phyloP scores from a whole-genome alignment of 352 stramenopile species.

The Phytophthora melonis region DNA sequence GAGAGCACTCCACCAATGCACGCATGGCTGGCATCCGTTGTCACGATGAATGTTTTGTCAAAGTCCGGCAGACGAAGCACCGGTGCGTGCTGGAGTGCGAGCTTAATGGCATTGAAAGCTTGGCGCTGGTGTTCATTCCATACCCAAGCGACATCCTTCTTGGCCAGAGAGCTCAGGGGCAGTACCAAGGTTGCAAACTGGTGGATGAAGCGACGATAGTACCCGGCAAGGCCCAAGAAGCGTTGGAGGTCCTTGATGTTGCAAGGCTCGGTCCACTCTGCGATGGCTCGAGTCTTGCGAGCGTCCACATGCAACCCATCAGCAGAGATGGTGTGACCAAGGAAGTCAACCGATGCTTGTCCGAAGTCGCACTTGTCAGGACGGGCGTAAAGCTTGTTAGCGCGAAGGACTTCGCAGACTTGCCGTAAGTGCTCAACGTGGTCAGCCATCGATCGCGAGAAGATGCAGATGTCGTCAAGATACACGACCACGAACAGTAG shows the following conservation, averaged over 20 bases:
- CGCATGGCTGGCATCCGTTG: constrained; percentile 36
- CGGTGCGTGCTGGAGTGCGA: constrained; percentile 34
- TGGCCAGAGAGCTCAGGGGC: too few species aligned
- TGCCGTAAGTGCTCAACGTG: not conserved
- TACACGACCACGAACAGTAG: too few species aligned
- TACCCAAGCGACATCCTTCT: too few species aligned
- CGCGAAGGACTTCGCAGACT: not conserved
- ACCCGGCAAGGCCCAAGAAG: constrained; percentile 35
- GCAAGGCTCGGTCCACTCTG: not conserved
- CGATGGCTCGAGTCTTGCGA: too few species aligned
- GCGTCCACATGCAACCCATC: constrained; percentile 23
- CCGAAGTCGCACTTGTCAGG: constrained; percentile 31
- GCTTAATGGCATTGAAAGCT: constrained; percentile 27
- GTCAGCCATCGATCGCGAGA: not conserved
- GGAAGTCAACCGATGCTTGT: constrained; percentile 25
- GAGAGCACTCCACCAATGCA: too few species aligned
- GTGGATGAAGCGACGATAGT: constrained; percentile 39
- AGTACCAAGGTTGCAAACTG: constrained; percentile 27
- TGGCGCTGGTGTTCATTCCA: not conserved
- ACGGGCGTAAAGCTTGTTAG: not conserved
- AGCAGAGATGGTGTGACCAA: constrained; percentile 33
- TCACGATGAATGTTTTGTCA: constrained; percentile 43
- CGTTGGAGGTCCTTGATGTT: constrained; percentile 31
- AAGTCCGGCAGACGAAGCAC: constrained; percentile 43
- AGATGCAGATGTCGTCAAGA: too few species aligned